Percentiles rank a stretch among this genome's conserved stretches.
Evolutionary conservation across 495 filamentous ascomycete species (phyloP).

Genomic region (Tuber melanosporum): DNA sequence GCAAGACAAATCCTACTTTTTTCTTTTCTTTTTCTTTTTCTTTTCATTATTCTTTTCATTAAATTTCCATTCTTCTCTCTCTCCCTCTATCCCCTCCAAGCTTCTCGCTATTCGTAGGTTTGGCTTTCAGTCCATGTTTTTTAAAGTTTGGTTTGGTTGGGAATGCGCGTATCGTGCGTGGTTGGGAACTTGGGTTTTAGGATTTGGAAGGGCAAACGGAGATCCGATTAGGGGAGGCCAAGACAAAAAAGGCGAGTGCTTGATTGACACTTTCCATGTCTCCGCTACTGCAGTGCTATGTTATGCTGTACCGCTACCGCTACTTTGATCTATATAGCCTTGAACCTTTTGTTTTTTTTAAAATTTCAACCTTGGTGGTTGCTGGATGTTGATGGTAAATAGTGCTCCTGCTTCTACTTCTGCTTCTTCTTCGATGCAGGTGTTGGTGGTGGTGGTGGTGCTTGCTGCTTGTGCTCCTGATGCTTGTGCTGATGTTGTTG

Average conservation of each 20-base stretch:
- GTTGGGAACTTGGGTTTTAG: neutral
- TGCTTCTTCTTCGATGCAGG: neutral
- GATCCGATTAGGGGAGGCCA: neutral
- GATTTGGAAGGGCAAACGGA: neutral
- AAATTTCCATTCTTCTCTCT: conserved; percentile 15
- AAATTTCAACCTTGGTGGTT: neutral
- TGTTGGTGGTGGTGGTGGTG: neutral
- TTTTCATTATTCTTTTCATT: conserved; percentile 15
- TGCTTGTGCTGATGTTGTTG: conserved; percentile 1
- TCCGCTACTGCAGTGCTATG: neutral
- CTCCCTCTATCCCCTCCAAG: conserved; percentile 9
- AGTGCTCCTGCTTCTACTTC: neutral
- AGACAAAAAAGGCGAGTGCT: neutral
- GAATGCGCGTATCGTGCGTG: neutral
- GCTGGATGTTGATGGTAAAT: neutral
- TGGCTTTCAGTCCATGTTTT: neutral
- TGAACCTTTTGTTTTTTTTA: neutral
- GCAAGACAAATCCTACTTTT: conserved; percentile 23
- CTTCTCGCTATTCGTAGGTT: neutral
- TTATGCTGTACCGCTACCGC: neutral
- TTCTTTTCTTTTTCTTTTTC: conserved; percentile 7
- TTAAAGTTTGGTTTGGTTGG: conserved; percentile 1
- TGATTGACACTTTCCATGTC: neutral
- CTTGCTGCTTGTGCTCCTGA: neutral
- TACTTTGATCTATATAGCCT: neutral